Percentiles rank a stretch among this genome's conserved stretches.
These are phyloP conservation scores for Spathaspora sp. DNA, from an alignment of 1,139 yeast species.

Conservation along the genomic window DNA sequence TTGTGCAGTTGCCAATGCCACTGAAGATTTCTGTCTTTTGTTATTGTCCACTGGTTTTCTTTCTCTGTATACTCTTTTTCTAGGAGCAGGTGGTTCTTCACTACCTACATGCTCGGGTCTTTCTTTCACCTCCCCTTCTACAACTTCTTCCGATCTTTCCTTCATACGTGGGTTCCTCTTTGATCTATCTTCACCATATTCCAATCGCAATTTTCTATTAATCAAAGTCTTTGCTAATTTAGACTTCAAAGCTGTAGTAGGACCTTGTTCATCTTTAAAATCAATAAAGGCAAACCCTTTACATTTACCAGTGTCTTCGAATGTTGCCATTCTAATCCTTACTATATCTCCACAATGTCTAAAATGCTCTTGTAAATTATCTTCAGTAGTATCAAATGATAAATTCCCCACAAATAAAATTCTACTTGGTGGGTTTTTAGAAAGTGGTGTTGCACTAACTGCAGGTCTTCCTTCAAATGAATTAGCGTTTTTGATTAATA, in stretches of 20 bases:
- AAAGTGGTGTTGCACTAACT: slow-evolving; percentile 31
- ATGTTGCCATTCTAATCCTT: slow-evolving; percentile 91
- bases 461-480: slow-evolving; percentile 89
- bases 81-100: slow-evolving; percentile 18
- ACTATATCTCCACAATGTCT: slow-evolving; percentile 77
- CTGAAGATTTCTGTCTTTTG: slow-evolving; percentile 71
- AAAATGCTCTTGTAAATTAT: slow-evolving; percentile 74
- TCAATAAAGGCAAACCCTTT: slow-evolving; percentile 95
- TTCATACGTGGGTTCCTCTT: slow-evolving; percentile 58
- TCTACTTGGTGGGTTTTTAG: slow-evolving; percentile 83
- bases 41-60: slow-evolving; percentile 13
- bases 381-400: slow-evolving; percentile 90
- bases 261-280: slow-evolving; percentile 75
- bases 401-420: slow-evolving; percentile 91
- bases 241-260: slow-evolving; percentile 79
- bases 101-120: slow-evolving; percentile 9
- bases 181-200: slow-evolving; percentile 93
- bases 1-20: slow-evolving; percentile 85
- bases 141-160: slow-evolving; percentile 23
- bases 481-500: slow-evolving; percentile 77
- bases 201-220: slow-evolving; percentile 79
- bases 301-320: slow-evolving; percentile 93
- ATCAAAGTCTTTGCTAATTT: slow-evolving; percentile 65
- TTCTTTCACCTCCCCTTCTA: slow-evolving; percentile 11
- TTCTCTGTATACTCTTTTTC: slow-evolving; percentile 19